Percentiles rank a stretch among this genome's conserved stretches.
phyloP scores from a whole-genome alignment of 345 rosid species.

The Arabidopsis arenosa region DNA sequence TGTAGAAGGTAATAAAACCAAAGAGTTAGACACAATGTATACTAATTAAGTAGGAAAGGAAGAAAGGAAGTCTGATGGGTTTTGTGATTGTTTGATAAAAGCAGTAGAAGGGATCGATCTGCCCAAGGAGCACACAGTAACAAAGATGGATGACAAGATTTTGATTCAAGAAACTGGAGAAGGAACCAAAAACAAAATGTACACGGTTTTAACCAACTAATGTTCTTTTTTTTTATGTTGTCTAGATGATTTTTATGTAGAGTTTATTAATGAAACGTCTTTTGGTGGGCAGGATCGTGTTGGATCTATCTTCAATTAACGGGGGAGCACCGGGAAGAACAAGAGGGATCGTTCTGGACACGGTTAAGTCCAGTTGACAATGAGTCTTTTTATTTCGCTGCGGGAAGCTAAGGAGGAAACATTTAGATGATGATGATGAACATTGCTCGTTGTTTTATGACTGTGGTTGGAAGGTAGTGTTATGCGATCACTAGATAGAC shows the following conservation, averaged over 20 bases:
- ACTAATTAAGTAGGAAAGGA: slow-evolving; percentile 4
- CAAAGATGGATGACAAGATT: slow-evolving; percentile 60
- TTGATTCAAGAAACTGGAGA: slow-evolving; percentile 56
- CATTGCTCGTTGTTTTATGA: slow-evolving; percentile 26
- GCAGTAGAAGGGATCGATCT: slow-evolving; percentile 64
- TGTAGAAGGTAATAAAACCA: slow-evolving; percentile 56
- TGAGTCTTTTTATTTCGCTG: slow-evolving; percentile 15
- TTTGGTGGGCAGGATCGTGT: slow-evolving; percentile 59
- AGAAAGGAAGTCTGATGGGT: slow-evolving; percentile 25
- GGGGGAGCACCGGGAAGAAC: slow-evolving; percentile 96
- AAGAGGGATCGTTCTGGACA: slow-evolving; percentile 67
- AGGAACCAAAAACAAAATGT: slow-evolving; percentile 61
- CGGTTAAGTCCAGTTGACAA: slow-evolving; percentile 47
- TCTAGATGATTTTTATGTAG: not conserved
- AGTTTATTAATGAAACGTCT: slow-evolving; percentile 8
- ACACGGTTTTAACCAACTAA: slow-evolving; percentile 27
- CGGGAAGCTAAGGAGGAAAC: slow-evolving; percentile 27
- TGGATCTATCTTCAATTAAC: slow-evolving; percentile 73
- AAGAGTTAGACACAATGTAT: slow-evolving; percentile 19
- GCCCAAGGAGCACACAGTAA: slow-evolving; percentile 62
- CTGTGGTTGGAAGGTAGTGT: slow-evolving; percentile 35
- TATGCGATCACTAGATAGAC: slow-evolving; percentile 40
- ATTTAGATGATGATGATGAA: slow-evolving; percentile 35
- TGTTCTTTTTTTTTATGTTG: not conserved
- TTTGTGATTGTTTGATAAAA: slow-evolving; percentile 50